Conservation (phyloP, 345 rosid genomes). For the Arabis hirsuta region DNA sequence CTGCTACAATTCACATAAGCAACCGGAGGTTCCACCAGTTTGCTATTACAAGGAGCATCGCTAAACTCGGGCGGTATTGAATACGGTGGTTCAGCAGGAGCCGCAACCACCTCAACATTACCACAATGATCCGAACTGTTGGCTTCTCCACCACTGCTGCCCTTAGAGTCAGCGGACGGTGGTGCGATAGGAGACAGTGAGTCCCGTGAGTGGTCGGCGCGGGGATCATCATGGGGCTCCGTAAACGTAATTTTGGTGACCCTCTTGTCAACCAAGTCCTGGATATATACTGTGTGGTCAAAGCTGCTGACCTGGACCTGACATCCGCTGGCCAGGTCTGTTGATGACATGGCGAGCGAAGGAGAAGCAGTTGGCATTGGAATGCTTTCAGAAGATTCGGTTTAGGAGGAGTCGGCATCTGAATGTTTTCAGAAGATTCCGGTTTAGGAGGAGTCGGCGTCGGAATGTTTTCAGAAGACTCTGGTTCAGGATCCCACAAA, state of each 20-base stretch:
- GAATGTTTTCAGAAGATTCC: too few species aligned
- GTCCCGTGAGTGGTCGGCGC: background rate
- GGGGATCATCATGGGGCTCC: slow-evolving; percentile 10
- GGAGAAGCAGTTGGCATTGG: background rate
- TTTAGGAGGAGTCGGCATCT: background rate
- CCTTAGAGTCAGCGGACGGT: slow-evolving; percentile 5
- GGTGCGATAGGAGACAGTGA: background rate
- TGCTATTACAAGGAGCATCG: background rate
- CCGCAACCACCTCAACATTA: slow-evolving; percentile 7
- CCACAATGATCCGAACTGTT: slow-evolving; percentile 3
- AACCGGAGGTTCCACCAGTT: slow-evolving; percentile 1
- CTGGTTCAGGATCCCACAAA: slow-evolving; percentile 8
- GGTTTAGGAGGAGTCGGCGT: background rate
- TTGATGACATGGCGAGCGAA: background rate
- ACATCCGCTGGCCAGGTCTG: background rate
- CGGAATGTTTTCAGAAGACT: too few species aligned
- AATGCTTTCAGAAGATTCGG: too few species aligned
- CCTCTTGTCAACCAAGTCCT: slow-evolving; percentile 21
- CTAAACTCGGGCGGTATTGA: slow-evolving; percentile 1
- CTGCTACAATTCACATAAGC: slow-evolving; percentile 23
- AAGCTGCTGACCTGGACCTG: slow-evolving; percentile 14
- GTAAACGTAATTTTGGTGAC: slow-evolving; percentile 4
- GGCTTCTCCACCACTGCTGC: slow-evolving; percentile 5
- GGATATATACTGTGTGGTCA: slow-evolving; percentile 12
- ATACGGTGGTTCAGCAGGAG: slow-evolving; percentile 10